Evolutionary conservation across 2,329 filamentous ascomycete genomes (phyloP).

Genomic region (Didymella arachidicola): DNA sequence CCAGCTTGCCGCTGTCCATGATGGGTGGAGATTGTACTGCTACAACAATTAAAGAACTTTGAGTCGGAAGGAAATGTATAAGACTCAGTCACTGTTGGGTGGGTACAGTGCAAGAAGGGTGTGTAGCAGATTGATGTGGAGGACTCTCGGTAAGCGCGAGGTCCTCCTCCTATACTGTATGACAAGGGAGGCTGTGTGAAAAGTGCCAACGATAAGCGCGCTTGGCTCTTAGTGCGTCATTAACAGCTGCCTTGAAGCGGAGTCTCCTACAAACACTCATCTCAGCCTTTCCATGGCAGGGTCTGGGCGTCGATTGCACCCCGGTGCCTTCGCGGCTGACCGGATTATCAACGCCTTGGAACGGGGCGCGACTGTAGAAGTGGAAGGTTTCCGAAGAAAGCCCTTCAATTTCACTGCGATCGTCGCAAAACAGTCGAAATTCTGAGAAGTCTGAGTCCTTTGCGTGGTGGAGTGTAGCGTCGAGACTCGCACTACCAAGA

Average conservation of each 20-base stretch:
- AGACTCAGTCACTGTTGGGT: neutral
- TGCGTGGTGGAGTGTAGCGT: neutral
- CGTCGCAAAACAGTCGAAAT: neutral
- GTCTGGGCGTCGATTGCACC: conserved; percentile 15
- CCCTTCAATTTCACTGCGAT: neutral
- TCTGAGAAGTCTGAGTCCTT: neutral
- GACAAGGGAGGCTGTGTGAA: conserved; percentile 18
- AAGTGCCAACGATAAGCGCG: conserved; percentile 11
- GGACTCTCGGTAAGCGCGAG: neutral
- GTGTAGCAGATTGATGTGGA: neutral
- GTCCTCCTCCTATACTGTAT: conserved; percentile 1
- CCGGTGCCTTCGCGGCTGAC: conserved; percentile 3
- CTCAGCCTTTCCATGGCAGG: neutral
- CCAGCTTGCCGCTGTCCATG: conserved; percentile 39
- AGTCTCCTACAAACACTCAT: neutral
- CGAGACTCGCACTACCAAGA: neutral
- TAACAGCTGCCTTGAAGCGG: neutral
- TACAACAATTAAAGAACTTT: neutral
- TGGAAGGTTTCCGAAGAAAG: neutral
- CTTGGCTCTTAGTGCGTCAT: conserved; percentile 19
- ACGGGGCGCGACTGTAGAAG: neutral
- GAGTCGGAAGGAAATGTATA: neutral
- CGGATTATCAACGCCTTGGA: neutral
- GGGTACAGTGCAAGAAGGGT: neutral
- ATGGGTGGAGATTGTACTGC: neutral